These are phyloP conservation scores for Oryza meyeriana DNA, from an alignment of 176 grass and related monocot species.

Conservation along the genomic window DNA sequence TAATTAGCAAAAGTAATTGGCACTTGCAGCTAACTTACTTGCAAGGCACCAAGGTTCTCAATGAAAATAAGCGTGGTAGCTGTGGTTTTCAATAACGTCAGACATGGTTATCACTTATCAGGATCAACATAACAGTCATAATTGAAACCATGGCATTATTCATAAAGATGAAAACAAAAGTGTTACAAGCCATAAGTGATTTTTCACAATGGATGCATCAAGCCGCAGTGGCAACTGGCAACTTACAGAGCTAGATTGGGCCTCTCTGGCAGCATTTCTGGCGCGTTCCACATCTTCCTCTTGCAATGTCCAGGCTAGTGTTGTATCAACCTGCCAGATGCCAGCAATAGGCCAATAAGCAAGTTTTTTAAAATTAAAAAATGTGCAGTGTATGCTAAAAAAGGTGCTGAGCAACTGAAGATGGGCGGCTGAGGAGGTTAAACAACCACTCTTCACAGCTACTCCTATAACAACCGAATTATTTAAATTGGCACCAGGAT, in stretches of 20 bases:
- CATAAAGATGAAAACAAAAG: conserved; percentile 1
- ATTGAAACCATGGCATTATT: not conserved
- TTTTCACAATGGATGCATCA: conserved; percentile 1
- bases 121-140: conserved; percentile 15
- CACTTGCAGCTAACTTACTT: conserved; percentile 6
- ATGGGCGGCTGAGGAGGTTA: not conserved
- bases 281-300: conserved; percentile 41
- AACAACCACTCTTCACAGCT: not conserved
- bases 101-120: not conserved
- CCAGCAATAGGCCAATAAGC: not conserved
- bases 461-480: not conserved
- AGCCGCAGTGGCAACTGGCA: not conserved
- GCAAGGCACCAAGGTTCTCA: not conserved
- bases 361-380: not conserved
- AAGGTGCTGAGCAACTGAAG: not conserved
- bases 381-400: not conserved
- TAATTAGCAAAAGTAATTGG: not conserved
- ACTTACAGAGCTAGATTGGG: conserved; percentile 54
- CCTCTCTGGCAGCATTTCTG: conserved; percentile 40
- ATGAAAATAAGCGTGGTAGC: not conserved
- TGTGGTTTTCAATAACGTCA: not conserved
- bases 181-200: not conserved
- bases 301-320: conserved; percentile 67
- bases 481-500: not conserved
- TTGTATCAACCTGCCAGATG: conserved; percentile 58